Percentiles rank a stretch among this genome's conserved stretches.
phyloP scores from a whole-genome alignment of 2,329 filamentous ascomycete species.

The Cercospora beticola region DNA sequence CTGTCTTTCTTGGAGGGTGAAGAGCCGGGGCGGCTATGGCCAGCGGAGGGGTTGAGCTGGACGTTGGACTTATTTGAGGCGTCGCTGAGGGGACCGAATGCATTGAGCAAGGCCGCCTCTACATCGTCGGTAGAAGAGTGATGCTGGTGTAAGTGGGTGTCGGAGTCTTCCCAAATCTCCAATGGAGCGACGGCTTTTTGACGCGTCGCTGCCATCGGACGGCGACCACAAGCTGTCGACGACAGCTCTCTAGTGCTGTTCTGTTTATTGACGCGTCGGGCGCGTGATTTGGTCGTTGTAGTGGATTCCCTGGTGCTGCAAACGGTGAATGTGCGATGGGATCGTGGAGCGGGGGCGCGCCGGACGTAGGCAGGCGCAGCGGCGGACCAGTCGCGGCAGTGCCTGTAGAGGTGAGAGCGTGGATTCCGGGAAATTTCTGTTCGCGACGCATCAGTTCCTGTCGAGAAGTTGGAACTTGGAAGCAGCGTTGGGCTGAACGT shows the following conservation, averaged over 20 bases:
- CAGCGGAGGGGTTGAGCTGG: conserved; percentile 61
- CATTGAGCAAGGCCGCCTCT: conserved; percentile 54
- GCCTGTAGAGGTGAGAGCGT: not conserved
- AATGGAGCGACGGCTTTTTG: conserved; percentile 48
- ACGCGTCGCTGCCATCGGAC: conserved; percentile 50
- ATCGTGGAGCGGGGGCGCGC: not conserved
- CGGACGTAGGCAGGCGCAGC: conserved; percentile 1
- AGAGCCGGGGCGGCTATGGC: conserved; percentile 53
- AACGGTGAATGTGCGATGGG: conserved; percentile 11
- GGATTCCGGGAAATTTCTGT: conserved; percentile 10
- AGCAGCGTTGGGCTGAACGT: conserved; percentile 9
- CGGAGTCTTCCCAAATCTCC: conserved; percentile 60
- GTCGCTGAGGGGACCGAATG: conserved; percentile 45
- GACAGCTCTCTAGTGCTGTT: conserved; percentile 2
- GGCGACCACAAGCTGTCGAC: conserved; percentile 3
- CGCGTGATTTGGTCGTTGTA: conserved; percentile 16
- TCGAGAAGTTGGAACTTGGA: conserved; percentile 9
- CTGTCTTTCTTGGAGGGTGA: conserved; percentile 70
- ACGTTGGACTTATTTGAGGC: conserved; percentile 60
- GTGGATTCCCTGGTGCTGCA: conserved; percentile 14
- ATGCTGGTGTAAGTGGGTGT: conserved; percentile 37
- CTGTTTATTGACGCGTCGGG: conserved; percentile 15
- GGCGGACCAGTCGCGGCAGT: conserved; percentile 2
- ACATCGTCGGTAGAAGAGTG: conserved; percentile 43
- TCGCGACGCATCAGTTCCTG: conserved; percentile 15